A percentile compares a stretch with the other conserved stretches of the same genome.
These are phyloP conservation scores for Lipomyces chichibuensis DNA, from an alignment of 805 yeast species.

Conservation along the genomic window DNA sequence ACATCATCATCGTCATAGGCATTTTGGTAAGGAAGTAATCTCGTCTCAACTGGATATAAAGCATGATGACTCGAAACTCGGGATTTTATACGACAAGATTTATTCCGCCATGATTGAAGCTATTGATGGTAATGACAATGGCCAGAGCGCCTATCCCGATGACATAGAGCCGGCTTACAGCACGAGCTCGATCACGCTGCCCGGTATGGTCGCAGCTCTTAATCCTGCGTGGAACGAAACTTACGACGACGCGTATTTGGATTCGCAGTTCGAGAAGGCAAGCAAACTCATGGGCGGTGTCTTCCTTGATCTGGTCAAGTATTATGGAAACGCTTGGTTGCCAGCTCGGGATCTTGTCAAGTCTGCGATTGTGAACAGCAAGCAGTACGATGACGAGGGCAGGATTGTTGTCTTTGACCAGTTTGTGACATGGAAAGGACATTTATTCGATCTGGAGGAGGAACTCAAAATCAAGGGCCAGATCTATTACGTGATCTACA, in stretches of 20 bases:
- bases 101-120: constrained; percentile 88
- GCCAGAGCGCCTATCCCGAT: constrained; percentile 70
- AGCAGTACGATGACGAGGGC: constrained; percentile 66
- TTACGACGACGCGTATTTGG: constrained; percentile 62
- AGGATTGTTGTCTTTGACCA: constrained; percentile 71
- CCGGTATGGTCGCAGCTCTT: constrained; percentile 73
- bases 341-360: constrained; percentile 83
- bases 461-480: constrained; percentile 46
- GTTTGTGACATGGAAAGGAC: constrained; percentile 96
- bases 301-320: constrained; percentile 66
- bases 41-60: constrained; percentile 52
- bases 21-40: constrained; percentile 49
- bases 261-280: constrained; percentile 68
- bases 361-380: constrained; percentile 66
- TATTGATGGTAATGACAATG: constrained; percentile 95
- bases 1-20: constrained; percentile 33
- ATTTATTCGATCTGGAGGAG: constrained; percentile 72
- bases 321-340: constrained; percentile 83
- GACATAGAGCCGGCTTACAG: constrained; percentile 65
- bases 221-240: constrained; percentile 86
- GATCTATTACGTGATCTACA: constrained; percentile 75
- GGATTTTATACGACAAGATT: constrained; percentile 70
- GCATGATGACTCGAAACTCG: constrained; percentile 51
- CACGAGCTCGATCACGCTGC: constrained; percentile 73
- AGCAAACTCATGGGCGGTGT: constrained; percentile 81